A percentile compares a stretch with the other conserved stretches of the same genome.
phyloP scores from a whole-genome alignment of 83 land plant species.

The Thuja plicata region DNA sequence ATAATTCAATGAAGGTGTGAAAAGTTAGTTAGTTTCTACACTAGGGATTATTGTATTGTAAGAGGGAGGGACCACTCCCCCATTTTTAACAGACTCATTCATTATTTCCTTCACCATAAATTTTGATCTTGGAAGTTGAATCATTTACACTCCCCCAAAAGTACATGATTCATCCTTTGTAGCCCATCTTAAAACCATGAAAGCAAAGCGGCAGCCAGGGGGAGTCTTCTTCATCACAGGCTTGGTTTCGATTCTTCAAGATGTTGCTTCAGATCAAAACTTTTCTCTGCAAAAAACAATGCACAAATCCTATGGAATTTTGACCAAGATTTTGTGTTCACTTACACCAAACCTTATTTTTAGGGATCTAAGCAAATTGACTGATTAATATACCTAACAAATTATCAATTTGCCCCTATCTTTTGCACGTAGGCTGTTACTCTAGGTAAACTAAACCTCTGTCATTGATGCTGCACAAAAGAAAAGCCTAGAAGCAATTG shows the following conservation, averaged over 20 bases:
- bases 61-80: background rate
- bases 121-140: background rate
- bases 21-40: no score
- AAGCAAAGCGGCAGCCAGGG: background rate
- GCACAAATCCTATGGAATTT: background rate
- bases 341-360: background rate
- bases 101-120: background rate
- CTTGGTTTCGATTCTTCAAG: background rate
- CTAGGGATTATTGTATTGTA: background rate
- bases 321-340: background rate
- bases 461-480: background rate
- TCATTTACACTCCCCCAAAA: background rate
- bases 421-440: background rate
- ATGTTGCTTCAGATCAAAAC: background rate
- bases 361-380: background rate
- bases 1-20: background rate
- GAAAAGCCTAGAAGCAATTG: background rate
- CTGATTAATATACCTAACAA: no score
- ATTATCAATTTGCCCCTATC: background rate
- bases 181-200: background rate
- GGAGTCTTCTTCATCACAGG: background rate
- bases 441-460: background rate
- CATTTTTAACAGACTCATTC: background rate
- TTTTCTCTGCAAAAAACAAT: background rate
- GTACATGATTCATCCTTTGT: background rate